phyloP scores from a whole-genome alignment of 2,329 filamentous ascomycete genomes.

The Fusarium xyrophilum region DNA sequence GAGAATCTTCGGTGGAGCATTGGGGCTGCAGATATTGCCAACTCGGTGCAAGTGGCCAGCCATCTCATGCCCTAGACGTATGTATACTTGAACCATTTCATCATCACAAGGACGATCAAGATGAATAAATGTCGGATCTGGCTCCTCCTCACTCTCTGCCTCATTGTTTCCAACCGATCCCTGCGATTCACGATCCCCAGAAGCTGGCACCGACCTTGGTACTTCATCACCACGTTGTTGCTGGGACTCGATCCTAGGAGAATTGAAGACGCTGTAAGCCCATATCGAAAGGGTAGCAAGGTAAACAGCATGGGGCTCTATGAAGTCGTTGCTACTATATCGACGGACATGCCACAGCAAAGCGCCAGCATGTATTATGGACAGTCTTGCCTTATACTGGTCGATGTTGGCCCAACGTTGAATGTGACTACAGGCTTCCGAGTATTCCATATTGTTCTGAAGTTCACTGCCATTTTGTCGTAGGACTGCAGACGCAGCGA shows the following conservation, averaged over 20 bases:
- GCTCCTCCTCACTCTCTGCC: constrained; percentile 3
- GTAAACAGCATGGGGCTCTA: constrained; percentile 28
- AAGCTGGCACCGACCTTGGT: background rate
- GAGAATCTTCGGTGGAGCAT: constrained; percentile 20
- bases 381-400: constrained; percentile 30
- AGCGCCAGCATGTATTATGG: constrained; percentile 26
- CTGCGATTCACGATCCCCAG: background rate
- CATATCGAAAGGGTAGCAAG: constrained; percentile 21
- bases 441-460: background rate
- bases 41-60: constrained; percentile 15
- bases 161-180: background rate
- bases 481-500: background rate
- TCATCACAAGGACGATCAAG: constrained; percentile 32
- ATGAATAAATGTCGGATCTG: constrained; percentile 22
- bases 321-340: constrained; percentile 23
- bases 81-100: constrained; percentile 31
- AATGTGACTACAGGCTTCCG: constrained; percentile 15
- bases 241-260: background rate
- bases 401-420: constrained; percentile 27
- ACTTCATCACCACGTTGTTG: background rate
- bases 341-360: constrained; percentile 30
- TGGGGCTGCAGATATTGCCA: constrained; percentile 20
- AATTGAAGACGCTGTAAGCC: constrained; percentile 23
- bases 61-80: constrained; percentile 29
- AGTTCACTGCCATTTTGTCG: too few relatives aligned